Conservation (phyloP, 805 yeast species). For the Myxozyma udenii region DNA sequence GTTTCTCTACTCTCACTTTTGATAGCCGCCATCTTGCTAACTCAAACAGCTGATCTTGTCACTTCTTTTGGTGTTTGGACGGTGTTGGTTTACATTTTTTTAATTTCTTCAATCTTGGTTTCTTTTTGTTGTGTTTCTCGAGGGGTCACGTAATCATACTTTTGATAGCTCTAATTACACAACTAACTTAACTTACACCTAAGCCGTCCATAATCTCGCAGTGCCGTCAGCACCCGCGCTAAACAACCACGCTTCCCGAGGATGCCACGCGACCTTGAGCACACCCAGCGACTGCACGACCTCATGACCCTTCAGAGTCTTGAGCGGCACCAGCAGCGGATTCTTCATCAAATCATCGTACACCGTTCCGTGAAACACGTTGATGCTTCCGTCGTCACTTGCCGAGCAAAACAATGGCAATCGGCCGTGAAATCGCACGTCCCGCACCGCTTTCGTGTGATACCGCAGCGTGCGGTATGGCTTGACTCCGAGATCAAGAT, state of each 20-base stretch:
- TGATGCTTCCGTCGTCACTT: constrained; percentile 88
- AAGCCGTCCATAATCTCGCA: constrained; percentile 95
- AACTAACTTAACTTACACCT: no score
- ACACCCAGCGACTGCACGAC: constrained; percentile 80
- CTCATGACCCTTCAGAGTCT: constrained; percentile 88
- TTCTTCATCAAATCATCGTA: constrained; percentile 94
- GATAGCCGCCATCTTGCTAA: no score
- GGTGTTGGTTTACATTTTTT: no score
- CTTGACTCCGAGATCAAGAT: constrained; percentile 78
- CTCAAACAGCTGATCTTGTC: no score
- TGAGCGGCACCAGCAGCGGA: constrained; percentile 92
- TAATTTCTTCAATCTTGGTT: no score
- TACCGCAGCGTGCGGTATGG: constrained; percentile 95
- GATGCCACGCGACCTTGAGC: constrained; percentile 88
- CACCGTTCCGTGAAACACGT: constrained; percentile 94
- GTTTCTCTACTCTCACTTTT: no score
- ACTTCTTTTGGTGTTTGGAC: no score
- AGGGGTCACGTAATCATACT: no score
- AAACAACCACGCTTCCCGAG: constrained; percentile 96
- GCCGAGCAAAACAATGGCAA: constrained; percentile 92
- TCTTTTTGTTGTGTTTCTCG: no score
- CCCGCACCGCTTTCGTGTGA: constrained; percentile 91
- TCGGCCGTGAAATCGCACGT: constrained; percentile 80
- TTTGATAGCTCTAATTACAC: no score
- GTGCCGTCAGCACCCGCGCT: constrained; percentile 96